A percentile compares a stretch with the other conserved stretches of the same genome.
Conservation (phyloP, 225 moss, liverwort and hornwort genomes). For the Bryoerythrophyllum caledonicum region DNA sequence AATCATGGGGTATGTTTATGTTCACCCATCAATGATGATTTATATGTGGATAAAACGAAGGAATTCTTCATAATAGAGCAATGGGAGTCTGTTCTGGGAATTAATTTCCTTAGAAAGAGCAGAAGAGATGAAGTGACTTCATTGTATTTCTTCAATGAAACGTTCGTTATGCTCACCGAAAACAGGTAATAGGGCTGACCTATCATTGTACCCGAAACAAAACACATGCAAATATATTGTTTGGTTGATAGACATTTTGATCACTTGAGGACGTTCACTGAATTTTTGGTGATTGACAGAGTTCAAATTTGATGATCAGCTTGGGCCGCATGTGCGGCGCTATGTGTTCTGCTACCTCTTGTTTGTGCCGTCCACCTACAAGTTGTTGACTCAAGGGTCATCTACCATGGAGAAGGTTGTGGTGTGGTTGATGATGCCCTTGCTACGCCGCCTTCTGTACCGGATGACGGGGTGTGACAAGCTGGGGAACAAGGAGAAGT, state of each 20-base stretch:
- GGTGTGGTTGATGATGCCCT: conserved; percentile 72
- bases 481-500: conserved; percentile 63
- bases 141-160: too few relatives aligned
- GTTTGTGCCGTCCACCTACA: conserved; percentile 54
- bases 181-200: too few relatives aligned
- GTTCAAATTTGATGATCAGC: conserved; percentile 58
- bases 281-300: conserved; percentile 42
- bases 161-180: too few relatives aligned
- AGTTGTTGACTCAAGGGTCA: conserved; percentile 62
- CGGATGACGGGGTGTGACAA: conserved; percentile 48
- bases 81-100: too few relatives aligned
- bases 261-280: background rate
- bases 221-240: too few relatives aligned
- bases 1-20: conserved; percentile 68
- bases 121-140: too few relatives aligned
- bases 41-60: too few relatives aligned
- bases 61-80: too few relatives aligned
- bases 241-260: too few relatives aligned
- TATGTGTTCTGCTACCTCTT: conserved; percentile 69
- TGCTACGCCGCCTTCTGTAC: conserved; percentile 61
- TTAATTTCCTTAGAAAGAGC: too few relatives aligned
- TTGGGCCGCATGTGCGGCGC: conserved; percentile 75
- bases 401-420: conserved; percentile 51
- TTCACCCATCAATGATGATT: too few relatives aligned
- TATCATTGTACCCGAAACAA: too few relatives aligned